Percentiles rank a stretch among this genome's conserved stretches.
These are phyloP conservation scores for Lotus japonicus DNA, from an alignment of 306 rosid species.

Conservation along the genomic window DNA sequence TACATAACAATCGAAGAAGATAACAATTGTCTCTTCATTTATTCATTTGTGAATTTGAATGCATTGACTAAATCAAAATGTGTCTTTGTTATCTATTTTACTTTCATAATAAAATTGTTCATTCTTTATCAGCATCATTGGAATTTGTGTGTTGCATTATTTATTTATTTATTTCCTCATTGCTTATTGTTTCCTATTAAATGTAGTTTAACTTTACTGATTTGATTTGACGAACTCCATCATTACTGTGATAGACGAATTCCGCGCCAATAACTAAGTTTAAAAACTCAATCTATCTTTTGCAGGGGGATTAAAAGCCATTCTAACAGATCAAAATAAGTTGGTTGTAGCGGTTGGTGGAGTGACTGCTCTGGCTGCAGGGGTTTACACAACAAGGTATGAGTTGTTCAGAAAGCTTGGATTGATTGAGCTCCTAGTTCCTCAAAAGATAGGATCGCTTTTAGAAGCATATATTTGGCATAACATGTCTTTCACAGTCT, in stretches of 20 bases:
- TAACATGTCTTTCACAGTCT: background rate
- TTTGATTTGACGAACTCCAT: conserved; percentile 14
- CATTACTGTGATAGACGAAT: background rate
- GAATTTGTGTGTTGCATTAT: background rate
- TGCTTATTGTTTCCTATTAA: background rate
- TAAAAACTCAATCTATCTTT: conserved; percentile 15
- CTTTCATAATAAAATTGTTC: background rate
- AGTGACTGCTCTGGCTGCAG: conserved; percentile 94
- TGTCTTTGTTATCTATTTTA: background rate
- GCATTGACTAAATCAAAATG: background rate
- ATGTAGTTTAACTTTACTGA: background rate
- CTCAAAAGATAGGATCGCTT: background rate
- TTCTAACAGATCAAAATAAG: conserved; percentile 96
- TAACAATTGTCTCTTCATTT: background rate
- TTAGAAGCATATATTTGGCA: background rate
- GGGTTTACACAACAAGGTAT: conserved; percentile 94
- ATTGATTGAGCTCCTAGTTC: background rate
- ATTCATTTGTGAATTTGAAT: background rate
- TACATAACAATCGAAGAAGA: background rate
- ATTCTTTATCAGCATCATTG: background rate
- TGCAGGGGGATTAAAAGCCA: conserved; percentile 91
- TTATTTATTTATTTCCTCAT: background rate
- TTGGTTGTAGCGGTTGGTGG: conserved; percentile 96
- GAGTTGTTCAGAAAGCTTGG: background rate
- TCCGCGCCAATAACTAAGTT: background rate